Evolutionary conservation across 352 stramenopile species (phyloP), one percentile per base, ranked within the genome.

Genomic region (Bremia lactucae): DNA sequence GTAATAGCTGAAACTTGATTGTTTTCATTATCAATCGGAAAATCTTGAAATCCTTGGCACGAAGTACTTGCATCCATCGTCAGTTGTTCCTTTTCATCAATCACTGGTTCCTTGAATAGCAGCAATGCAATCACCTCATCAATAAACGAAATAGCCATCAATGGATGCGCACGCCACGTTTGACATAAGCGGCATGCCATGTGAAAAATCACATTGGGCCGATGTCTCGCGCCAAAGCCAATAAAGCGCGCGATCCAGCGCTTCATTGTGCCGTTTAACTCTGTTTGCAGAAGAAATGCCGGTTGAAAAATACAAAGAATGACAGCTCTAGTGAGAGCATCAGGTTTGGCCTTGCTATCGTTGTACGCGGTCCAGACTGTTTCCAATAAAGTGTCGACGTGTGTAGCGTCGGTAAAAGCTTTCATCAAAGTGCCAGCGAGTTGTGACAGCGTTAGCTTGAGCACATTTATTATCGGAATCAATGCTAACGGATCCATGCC

Each of bases 191-290:
- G 71, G 25, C 72, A 87, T 21, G 65, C 38, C 19, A 91, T 33
- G 60, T 91, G 79, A 54, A 84, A 91, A 11, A 91, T 54, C 10
- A 87, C 79, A 35, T 88, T 88, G 2, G 79, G 79, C 4, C 79
- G 62, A 28, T 86, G 55, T 4, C 59, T 46, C 16, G 72, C 49
- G 23, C 73, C 79, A 44, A 85, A 87, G 19, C 34, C 28, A 25
- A 75, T 42, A 34, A 85, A 63, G 6, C 61, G 65, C 14, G 50
- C 46, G 20, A 87, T 62, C 75, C 73, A 88, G 21, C 49, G 55
- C 46, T 83, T 84, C 37, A 87, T 65, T 8, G 65, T 49, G 14
- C 47, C 36, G 10, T 62, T 47, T 5, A 68, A 20, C 4, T 45
- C 36, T 9, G 23, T 31, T 2, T 44, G 44, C 6, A 81, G 31